Evolutionary conservation across 192 early-diverging fungal genomes (phyloP).

Genomic region (Oehlia diaphana): DNA sequence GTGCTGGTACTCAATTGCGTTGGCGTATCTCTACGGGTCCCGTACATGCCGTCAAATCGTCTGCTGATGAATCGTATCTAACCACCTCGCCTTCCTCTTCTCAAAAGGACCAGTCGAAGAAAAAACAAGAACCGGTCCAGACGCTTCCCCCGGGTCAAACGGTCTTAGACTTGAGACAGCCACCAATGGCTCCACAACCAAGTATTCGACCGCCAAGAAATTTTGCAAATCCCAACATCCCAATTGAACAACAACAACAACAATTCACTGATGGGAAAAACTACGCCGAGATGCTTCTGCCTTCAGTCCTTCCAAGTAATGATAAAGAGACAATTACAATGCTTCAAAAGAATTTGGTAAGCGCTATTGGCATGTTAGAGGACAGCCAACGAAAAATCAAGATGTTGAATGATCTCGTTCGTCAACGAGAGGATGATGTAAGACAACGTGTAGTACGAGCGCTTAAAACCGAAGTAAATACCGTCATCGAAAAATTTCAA

Average conservation of each 20-base stretch:
- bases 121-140: not conserved
- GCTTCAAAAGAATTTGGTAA: slow-evolving; percentile 8
- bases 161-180: no score
- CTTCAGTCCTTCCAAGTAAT: not conserved
- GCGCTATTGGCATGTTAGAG: slow-evolving; percentile 24
- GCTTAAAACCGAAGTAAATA: slow-evolving; percentile 11
- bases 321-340: not conserved
- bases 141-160: no score
- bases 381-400: slow-evolving; percentile 19
- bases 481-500: not conserved
- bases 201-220: not conserved
- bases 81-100: slow-evolving; percentile 2
- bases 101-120: not conserved
- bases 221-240: not conserved
- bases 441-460: not conserved
- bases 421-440: slow-evolving; percentile 26
- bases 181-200: not conserved
- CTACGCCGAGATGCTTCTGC: slow-evolving; percentile 6
- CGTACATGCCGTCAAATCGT: no score
- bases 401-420: not conserved
- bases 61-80: not conserved
- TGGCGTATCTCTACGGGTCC: slow-evolving; percentile 28
- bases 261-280: not conserved
- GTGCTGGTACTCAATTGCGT: not conserved
- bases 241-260: not conserved